Base-by-base conservation (phyloP, 2,329 filamentous ascomycete genomes). In the Ophiosphaerella korrae region DNA sequence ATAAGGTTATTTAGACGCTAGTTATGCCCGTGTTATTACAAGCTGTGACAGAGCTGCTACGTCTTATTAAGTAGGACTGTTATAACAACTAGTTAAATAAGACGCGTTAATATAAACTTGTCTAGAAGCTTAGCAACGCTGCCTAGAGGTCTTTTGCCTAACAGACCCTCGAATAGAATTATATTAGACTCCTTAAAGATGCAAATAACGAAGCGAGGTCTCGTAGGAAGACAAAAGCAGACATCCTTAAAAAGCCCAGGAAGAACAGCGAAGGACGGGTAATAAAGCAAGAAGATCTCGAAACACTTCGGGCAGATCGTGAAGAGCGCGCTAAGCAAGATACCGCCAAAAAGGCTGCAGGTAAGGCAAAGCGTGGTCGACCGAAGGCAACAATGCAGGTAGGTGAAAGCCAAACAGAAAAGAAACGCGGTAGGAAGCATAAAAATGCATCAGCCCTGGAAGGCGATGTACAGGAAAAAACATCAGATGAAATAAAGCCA, bases 401-500 rank as follows among this genome's bases (percentile, higher is more conserved):
- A 37, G 35, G 18, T 37, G 8, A 37, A 37, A 14, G 35, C n/a
- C 12, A 42, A 24, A 11, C 39, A 42, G 7, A 31, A 24, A 43
- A 34, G 16, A 43, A 43, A 18, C 23, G 6, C 33, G 18, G 24
- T 33, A 26, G 29, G 26, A 43, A 43, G 41, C 24, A 26, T 24
- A 43, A 43, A 32, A 43, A 32, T 21, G 41, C 24, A 4, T n/a
- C 41, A 18, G 11, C 33, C 16, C 3, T 33, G 16, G 41, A 26
- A 43, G 23, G 8, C 33, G 26, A 26, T 11, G 13, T 5, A 14
- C 24, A 32, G 41, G 21, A 16, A 11, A n/a, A 43, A 43, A 26
- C 33, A n/a, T n/a, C 31, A 16, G 41, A 34, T 43, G 31, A 43
- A n/a, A n/a, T n/a, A n/a, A n/a, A n/a, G 41, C 41, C 16, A 43